These are phyloP conservation scores for Scortechinia acanthostroma DNA, from an alignment of 2,329 filamentous ascomycete species.

Conservation along the genomic window DNA sequence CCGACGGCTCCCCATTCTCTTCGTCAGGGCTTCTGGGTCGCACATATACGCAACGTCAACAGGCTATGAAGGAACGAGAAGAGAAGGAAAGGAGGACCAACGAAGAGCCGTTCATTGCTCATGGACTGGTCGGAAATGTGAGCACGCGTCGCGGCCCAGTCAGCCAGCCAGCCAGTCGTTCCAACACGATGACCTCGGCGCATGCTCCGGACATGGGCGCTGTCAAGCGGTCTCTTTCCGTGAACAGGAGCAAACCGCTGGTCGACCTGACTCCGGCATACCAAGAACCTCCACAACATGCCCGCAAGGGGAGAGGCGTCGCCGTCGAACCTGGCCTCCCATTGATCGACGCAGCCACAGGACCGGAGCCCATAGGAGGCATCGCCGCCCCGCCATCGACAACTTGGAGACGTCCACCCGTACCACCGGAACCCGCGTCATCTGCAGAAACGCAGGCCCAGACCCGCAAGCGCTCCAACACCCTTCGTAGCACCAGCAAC, in stretches of 20 bases:
- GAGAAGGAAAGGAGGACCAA: neutral
- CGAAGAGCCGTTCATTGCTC: neutral
- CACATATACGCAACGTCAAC: neutral
- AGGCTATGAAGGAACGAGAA: slow-evolving; percentile 1
- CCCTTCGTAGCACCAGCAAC: neutral
- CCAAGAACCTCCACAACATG: slow-evolving; percentile 1
- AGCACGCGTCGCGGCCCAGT: neutral
- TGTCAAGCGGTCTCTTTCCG: neutral
- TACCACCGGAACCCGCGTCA: neutral
- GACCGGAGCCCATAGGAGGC: neutral
- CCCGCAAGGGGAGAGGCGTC: neutral
- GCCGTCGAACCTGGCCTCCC: neutral
- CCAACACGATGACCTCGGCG: neutral
- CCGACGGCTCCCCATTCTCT: neutral
- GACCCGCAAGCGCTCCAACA: neutral
- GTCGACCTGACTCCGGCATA: neutral
- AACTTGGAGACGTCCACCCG: neutral
- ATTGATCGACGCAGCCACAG: neutral
- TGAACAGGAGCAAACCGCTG: neutral
- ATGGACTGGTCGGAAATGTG: neutral
- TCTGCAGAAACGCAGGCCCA: neutral
- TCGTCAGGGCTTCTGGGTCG: neutral
- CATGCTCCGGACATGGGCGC: neutral
- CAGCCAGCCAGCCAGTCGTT: neutral
- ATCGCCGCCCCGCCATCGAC: neutral